These are phyloP conservation scores for Protea cynaroides DNA, from an alignment of 164 flowering plant genomes.

Conservation along the genomic window DNA sequence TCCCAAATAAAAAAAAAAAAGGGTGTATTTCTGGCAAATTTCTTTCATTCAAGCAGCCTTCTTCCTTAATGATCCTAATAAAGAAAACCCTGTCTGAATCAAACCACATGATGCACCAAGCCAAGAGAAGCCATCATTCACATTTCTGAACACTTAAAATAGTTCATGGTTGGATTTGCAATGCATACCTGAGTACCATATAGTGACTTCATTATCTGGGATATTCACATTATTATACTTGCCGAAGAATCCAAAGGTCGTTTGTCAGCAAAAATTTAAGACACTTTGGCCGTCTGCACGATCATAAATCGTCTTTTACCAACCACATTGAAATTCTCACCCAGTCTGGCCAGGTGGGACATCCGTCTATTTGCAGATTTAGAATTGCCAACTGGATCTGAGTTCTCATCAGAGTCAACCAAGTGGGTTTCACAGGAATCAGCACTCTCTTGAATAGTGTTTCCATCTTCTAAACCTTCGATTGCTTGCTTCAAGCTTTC, in stretches of 20 bases:
- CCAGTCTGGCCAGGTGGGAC: constrained; percentile 46
- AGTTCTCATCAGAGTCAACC: constrained; percentile 12
- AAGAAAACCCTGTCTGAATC: no score
- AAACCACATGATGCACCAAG: no score
- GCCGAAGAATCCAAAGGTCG: constrained; percentile 9
- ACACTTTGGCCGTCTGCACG: constrained; percentile 46
- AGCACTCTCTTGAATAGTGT: constrained; percentile 7
- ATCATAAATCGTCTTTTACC: constrained; percentile 36
- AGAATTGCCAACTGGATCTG: constrained; percentile 12
- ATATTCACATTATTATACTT: constrained; percentile 11
- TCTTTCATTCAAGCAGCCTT: no score
- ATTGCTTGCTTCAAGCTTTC: constrained; percentile 50
- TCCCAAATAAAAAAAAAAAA: no score
- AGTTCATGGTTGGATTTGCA: neutral
- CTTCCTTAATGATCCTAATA: no score
- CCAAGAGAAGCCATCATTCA: no score
- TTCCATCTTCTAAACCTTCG: constrained; percentile 31
- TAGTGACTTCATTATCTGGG: neutral
- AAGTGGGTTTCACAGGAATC: constrained; percentile 14
- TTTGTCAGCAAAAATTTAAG: constrained; percentile 7
- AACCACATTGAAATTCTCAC: constrained; percentile 38
- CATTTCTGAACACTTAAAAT: no score
- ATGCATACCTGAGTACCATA: constrained; percentile 3
- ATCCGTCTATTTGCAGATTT: constrained; percentile 32
- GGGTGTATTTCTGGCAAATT: no score